Conservation (phyloP, 805 yeast genomes). For the Maudiozyma turicensis region DNA sequence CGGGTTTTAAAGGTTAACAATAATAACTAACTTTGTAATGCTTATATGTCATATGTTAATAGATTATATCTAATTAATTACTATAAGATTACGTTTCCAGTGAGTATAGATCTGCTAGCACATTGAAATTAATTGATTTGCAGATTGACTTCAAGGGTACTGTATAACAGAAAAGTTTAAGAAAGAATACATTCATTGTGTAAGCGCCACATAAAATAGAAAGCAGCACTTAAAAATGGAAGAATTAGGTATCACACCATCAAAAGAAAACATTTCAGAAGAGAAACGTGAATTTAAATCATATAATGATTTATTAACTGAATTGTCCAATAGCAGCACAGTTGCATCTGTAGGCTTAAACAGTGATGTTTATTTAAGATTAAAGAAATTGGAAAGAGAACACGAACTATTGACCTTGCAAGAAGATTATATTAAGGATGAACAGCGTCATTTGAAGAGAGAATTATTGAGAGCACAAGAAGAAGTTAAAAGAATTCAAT, state of each 20-base stretch:
- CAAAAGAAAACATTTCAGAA: conserved; percentile 27
- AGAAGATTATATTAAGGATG: conserved; percentile 96
- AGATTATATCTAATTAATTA: too few species aligned
- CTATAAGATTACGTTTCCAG: too few species aligned
- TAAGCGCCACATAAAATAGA: not conserved
- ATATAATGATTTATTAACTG: conserved; percentile 24
- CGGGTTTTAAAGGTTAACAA: not conserved
- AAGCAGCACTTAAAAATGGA: conserved; percentile 36
- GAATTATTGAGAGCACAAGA: conserved; percentile 96
- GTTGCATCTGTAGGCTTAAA: conserved; percentile 19
- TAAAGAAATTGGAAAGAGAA: conserved; percentile 86
- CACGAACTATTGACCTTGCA: conserved; percentile 75
- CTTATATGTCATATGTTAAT: too few species aligned
- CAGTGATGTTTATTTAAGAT: conserved; percentile 67
- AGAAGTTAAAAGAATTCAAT: conserved; percentile 94
- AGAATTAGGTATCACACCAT: conserved; percentile 45
- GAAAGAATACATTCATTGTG: too few species aligned
- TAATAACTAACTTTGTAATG: too few species aligned
- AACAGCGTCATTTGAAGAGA: conserved; percentile 89
- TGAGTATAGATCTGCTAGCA: not conserved
- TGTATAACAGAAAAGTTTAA: too few species aligned
- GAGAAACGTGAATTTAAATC: conserved; percentile 27
- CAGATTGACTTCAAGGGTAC: too few species aligned
- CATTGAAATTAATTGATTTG: too few species aligned
- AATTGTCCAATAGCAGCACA: conserved; percentile 18